These are phyloP conservation scores for Aspergillus affinis DNA, from an alignment of 495 filamentous ascomycete species.

Conservation along the genomic window DNA sequence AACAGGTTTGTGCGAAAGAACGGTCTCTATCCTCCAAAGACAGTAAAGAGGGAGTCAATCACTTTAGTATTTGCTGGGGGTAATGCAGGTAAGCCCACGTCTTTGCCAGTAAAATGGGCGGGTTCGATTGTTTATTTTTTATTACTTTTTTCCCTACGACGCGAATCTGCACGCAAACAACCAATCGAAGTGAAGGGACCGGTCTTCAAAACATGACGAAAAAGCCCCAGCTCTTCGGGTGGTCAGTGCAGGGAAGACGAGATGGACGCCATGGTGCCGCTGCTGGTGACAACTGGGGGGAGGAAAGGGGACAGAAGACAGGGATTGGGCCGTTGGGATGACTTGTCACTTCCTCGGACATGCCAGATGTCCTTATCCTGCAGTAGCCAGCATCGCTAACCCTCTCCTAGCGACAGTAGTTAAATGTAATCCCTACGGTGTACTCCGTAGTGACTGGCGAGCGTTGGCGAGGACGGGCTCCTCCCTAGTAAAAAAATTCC, in stretches of 20 bases:
- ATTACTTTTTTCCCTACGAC: neutral
- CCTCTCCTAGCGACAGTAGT: constrained; percentile 2
- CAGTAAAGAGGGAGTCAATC: neutral
- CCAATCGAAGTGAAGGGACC: neutral
- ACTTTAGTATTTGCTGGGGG: neutral
- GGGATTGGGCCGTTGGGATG: constrained; percentile 12
- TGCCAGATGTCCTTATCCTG: constrained; percentile 8
- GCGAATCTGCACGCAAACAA: neutral
- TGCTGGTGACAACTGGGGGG: neutral
- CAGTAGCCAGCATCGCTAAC: constrained; percentile 11
- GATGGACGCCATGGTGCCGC: neutral
- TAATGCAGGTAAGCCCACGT: neutral
- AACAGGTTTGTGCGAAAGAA: neutral
- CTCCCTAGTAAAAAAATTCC: neutral
- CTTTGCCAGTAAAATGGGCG: neutral
- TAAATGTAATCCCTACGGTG: neutral
- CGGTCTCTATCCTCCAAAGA: neutral
- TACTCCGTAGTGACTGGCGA: too few species aligned
- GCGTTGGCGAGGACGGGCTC: neutral
- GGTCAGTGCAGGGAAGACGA: neutral
- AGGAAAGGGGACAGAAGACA: neutral
- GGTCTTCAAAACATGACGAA: neutral
- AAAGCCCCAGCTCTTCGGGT: neutral
- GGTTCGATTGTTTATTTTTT: neutral
- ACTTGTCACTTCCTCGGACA: constrained; percentile 7